Conservation (phyloP, 148 eudicot genomes). For the Cornus florida region DNA sequence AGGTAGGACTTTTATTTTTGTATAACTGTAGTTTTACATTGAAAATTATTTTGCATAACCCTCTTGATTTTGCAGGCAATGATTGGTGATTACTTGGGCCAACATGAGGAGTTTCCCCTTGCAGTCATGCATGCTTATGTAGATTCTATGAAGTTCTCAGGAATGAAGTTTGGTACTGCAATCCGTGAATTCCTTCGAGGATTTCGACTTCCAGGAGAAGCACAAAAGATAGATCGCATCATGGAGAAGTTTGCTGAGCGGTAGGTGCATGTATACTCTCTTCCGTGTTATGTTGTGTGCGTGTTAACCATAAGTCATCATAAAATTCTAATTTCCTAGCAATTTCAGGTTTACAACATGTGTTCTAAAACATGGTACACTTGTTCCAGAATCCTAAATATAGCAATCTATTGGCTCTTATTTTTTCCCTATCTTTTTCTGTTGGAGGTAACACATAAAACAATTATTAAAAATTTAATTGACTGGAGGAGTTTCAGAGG, state of each 20-base stretch:
- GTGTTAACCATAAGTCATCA: neutral
- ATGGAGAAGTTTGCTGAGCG: constrained; percentile 99
- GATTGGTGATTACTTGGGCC: constrained; percentile 98
- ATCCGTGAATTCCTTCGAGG: constrained; percentile 89
- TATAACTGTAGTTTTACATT: neutral
- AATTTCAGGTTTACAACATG: neutral
- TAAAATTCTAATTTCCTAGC: neutral
- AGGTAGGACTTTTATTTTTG: constrained; percentile 39
- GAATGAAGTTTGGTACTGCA: constrained; percentile 86
- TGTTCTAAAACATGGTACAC: neutral
- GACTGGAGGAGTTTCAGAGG: neutral
- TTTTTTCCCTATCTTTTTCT: neutral
- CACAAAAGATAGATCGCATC: constrained; percentile 98
- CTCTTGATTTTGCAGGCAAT: constrained; percentile 61
- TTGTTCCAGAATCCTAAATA: neutral
- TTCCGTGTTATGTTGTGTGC: neutral
- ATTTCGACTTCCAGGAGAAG: constrained; percentile 99
- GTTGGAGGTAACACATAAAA: neutral
- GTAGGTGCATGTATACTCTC: constrained; percentile 44
- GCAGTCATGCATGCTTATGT: constrained; percentile 98
- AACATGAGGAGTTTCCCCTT: constrained; percentile 94
- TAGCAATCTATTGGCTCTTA: neutral
- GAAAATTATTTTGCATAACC: constrained; percentile 5
- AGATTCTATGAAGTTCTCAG: constrained; percentile 87
- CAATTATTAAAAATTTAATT: neutral